Evolutionary conservation across 2,329 filamentous ascomycete genomes (phyloP).

Genomic region (Blumeria hordei): DNA sequence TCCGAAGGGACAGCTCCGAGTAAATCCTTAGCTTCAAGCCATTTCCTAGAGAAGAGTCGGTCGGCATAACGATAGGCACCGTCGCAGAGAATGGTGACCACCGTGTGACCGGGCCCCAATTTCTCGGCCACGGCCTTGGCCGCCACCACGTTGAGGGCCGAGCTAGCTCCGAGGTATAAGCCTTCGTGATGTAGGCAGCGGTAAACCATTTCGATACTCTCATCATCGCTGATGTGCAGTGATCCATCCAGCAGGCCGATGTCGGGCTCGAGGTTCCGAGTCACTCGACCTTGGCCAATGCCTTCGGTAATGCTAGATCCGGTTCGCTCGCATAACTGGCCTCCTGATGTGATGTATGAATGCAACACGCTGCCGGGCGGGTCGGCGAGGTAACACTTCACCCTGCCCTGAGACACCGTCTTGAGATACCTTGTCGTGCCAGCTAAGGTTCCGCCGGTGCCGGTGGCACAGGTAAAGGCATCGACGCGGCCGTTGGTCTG

Average conservation of each 20-base stretch:
- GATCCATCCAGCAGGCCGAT: slow-evolving; percentile 66
- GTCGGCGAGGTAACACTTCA: slow-evolving; percentile 79
- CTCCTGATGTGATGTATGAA: slow-evolving; percentile 70
- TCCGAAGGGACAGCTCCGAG: no score
- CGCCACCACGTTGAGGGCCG: slow-evolving; percentile 80
- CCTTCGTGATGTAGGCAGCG: slow-evolving; percentile 88
- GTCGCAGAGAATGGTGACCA: slow-evolving; percentile 86
- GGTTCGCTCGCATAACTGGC: slow-evolving; percentile 53
- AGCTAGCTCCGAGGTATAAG: slow-evolving; percentile 82
- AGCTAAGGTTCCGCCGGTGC: slow-evolving; percentile 76
- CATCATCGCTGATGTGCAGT: slow-evolving; percentile 66
- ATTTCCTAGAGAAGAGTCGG: slow-evolving; percentile 71
- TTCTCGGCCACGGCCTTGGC: slow-evolving; percentile 84
- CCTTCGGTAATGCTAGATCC: slow-evolving; percentile 91
- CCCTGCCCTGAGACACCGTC: slow-evolving; percentile 48
- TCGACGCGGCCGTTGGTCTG: slow-evolving; percentile 73
- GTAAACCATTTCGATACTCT: slow-evolving; percentile 96
- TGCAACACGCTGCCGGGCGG: slow-evolving; percentile 84
- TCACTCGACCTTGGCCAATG: slow-evolving; percentile 87
- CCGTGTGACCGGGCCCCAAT: slow-evolving; percentile 66
- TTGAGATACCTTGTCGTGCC: slow-evolving; percentile 78
- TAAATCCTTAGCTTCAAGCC: slow-evolving; percentile 71
- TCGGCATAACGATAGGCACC: slow-evolving; percentile 97
- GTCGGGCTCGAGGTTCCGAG: slow-evolving; percentile 79
- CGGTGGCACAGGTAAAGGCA: slow-evolving; percentile 87